Evolutionary conservation across 2,329 filamentous ascomycete species (phyloP), one percentile per base, ranked within the genome.

Genomic region (Aspergillus bombycis): DNA sequence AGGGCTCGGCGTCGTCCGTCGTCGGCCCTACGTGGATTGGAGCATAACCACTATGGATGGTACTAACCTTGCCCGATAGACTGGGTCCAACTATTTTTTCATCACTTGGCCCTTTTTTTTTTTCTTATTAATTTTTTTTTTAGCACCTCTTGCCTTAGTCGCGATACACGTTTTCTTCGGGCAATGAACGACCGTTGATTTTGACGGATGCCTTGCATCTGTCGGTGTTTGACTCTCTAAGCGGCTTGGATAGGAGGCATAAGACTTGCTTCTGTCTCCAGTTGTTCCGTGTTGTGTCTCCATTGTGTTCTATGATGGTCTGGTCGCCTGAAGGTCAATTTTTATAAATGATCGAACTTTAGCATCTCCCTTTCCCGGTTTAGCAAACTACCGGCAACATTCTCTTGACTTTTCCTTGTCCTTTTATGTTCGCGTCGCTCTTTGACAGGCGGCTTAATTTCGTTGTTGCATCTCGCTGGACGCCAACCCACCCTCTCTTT

Each of bases 1-100:
- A 65, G 60, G 36, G 53, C 52, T 66, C 62, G 65, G 65, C 50
- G 58, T 64, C 62, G 62, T 65, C 62, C 64, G 64, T 54, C 43
- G 46, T 54, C 48, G 43, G 59, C 59, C 64, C 62, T 63, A 63
- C 48, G 59, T 34, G 34, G 38, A 50, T 41, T 59, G 58, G 26
- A 52, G 63, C 34, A 46, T 57, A 46, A 48, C 36, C 55, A 62
- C 36, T 55, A 58, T 61, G 62, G 64, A 56, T 61, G 58, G 62
- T 58, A 60, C 48, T 57, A 50, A 56, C 50, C 62, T 60, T 63
- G 62, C 58, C 62, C 62, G 58, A 63, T 45, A 46, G 53, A 61
- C 58, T 60, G 62, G 62, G 62, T 60, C 58, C 54, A 43, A 23
- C 30, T 55, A 54, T 46, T 62, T 56, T 56, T 30, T 62, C 52